Conservation (phyloP, 83 land plant species). For the Diphasiastrum complanatum region DNA sequence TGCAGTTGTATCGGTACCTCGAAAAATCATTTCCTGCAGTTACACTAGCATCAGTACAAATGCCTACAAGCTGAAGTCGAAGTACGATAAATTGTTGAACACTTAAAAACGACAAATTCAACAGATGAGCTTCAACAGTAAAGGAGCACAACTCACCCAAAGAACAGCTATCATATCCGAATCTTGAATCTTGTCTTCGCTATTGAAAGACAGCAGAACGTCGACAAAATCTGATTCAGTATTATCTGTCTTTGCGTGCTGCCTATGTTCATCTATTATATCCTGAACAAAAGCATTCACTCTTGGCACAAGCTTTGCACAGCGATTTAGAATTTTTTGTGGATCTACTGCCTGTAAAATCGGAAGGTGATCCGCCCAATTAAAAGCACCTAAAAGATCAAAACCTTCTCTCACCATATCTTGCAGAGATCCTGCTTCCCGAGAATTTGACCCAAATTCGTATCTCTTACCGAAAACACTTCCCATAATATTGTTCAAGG, state of each 20-base stretch:
- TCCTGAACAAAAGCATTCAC: constrained; percentile 28
- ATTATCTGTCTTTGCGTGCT: not conserved
- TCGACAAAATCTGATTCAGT: constrained; percentile 46
- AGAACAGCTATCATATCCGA: constrained; percentile 57
- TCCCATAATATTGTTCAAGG: constrained; percentile 26
- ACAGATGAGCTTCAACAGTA: too few relatives aligned
- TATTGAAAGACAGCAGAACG: constrained; percentile 40
- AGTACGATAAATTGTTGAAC: too few relatives aligned
- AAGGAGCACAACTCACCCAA: constrained; percentile 59
- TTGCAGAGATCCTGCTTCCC: constrained; percentile 7
- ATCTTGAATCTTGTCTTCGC: constrained; percentile 35
- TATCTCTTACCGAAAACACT: constrained; percentile 27
- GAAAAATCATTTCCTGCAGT: constrained; percentile 32
- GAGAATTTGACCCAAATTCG: constrained; percentile 1
- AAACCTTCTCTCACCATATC: constrained; percentile 38
- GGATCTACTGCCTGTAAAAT: constrained; percentile 21
- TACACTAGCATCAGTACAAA: too few relatives aligned
- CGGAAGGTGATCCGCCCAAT: constrained; percentile 40
- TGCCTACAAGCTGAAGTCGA: too few relatives aligned
- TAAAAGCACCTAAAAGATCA: constrained; percentile 43
- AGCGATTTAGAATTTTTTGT: constrained; percentile 17
- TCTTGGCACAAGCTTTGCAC: constrained; percentile 25
- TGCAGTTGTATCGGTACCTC: constrained; percentile 30
- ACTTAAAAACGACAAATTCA: too few relatives aligned
- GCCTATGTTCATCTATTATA: constrained; percentile 31